Evolutionary conservation across 108 stramenopile genomes (phyloP), one percentile per base, ranked within the genome.

Genomic region (Skeletonema costatum): DNA sequence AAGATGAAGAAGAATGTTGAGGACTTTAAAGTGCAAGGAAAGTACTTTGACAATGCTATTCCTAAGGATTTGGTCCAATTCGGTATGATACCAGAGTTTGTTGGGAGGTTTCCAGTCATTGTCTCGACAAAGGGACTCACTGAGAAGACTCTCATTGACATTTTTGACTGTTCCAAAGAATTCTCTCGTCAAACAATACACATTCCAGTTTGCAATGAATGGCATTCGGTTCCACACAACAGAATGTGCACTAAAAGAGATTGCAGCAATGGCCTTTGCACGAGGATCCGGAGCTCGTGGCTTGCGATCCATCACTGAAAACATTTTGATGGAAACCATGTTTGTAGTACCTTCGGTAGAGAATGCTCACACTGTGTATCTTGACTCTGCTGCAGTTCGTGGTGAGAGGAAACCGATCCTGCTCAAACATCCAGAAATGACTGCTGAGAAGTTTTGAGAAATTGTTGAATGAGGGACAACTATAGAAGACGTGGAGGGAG

Each of bases 81-180:
- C 71, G 98, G 97, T 8, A 96, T 99, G 87, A 98, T 99, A 67
- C 98, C 98, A 19, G 98, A 99, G 78, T 98, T 98, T 60, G 88
- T 98, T 36, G 98, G 98, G 17, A 91, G 98, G 32, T 98, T 99
- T 81, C 97, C 98, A 7, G 91, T 97, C 9, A 94, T 99, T 64
- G 95, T 97, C 12, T 89, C 96, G n/a, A 99, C 98, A 13, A 93
- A 88, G 83, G 96, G 96, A 44, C 77, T 99, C 30, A 90, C 92
- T 67, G 84, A 92, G 25, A 87, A 96, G 17, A 91, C 96, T 78
- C 77, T 99, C 71, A 84, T 97, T 13, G 95, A 98, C 77, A 97
- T 99, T 70, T 70, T 85, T 99, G 76, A 98, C 98, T 12, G 88
- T 93, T 30, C 98, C 98, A 0, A 95, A 94, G 80, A 97, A 99